These are phyloP conservation scores for Mucor plumbeus DNA, from an alignment of 371 early-diverging fungal genomes.

Conservation along the genomic window DNA sequence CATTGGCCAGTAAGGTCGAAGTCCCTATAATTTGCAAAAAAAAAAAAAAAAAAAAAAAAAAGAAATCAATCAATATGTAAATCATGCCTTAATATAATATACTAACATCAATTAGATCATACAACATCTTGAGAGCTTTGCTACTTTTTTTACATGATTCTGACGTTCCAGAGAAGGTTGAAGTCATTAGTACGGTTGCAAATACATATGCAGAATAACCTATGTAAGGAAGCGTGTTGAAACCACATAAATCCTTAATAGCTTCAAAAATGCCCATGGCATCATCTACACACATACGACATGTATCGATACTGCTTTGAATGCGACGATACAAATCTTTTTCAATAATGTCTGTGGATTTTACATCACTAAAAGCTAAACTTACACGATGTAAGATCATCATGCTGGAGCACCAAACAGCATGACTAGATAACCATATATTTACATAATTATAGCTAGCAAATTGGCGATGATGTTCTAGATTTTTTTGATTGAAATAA, in stretches of 20 bases:
- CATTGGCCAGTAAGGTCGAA: conserved; percentile 49
- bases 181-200: conserved; percentile 53
- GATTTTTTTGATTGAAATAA: conserved; percentile 37
- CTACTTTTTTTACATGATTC: conserved; percentile 45
- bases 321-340: conserved; percentile 33
- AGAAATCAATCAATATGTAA: neutral
- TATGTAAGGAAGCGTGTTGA: conserved; percentile 43
- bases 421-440: conserved; percentile 45
- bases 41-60: too few relatives aligned
- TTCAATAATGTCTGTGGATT: conserved; percentile 18
- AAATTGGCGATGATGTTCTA: conserved; percentile 33
- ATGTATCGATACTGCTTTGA: conserved; percentile 39
- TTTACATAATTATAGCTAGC: conserved; percentile 40
- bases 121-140: conserved; percentile 32
- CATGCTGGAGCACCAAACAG: conserved; percentile 44
- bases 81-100: neutral
- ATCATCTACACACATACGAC: conserved; percentile 42
- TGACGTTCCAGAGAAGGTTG: conserved; percentile 41
- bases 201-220: conserved; percentile 54
- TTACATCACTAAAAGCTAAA: conserved; percentile 43
- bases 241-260: conserved; percentile 43
- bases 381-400: conserved; percentile 52
- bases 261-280: conserved; percentile 45
- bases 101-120: conserved; percentile 32
- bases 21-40: neutral